Evolutionary conservation across 352 stramenopile genomes (phyloP).

Genomic region (Pythium vanterpoolii): DNA sequence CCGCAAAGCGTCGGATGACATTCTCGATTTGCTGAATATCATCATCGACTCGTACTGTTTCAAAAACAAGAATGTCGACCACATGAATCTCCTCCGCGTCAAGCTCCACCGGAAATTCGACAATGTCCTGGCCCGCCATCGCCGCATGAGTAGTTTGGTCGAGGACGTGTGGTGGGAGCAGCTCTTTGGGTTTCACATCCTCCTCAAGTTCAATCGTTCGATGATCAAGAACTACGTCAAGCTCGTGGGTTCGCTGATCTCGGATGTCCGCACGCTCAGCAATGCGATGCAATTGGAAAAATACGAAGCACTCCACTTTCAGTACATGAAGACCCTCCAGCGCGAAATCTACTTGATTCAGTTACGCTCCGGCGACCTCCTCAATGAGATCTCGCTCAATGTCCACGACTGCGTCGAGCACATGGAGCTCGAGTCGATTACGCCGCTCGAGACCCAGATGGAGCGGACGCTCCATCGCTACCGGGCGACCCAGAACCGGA

Average conservation of each 20-base stretch:
- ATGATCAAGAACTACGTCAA: slow-evolving; percentile 65
- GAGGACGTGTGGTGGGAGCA: slow-evolving; percentile 85
- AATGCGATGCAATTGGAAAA: slow-evolving; percentile 79
- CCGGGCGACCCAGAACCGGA: slow-evolving; percentile 50
- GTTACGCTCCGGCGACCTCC: slow-evolving; percentile 51
- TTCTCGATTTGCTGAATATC: slow-evolving; percentile 72
- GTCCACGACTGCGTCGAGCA: slow-evolving; percentile 50
- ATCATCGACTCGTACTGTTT: slow-evolving; percentile 83
- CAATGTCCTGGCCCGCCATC: slow-evolving; percentile 37
- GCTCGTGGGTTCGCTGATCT: slow-evolving; percentile 60
- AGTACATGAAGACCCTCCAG: slow-evolving; percentile 77
- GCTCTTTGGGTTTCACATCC: slow-evolving; percentile 58
- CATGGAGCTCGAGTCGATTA: slow-evolving; percentile 45
- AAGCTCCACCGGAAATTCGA: slow-evolving; percentile 78
- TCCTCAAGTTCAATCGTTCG: slow-evolving; percentile 71
- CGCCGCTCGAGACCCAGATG: slow-evolving; percentile 59
- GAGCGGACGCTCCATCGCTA: slow-evolving; percentile 63
- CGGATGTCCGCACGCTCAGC: slow-evolving; percentile 64
- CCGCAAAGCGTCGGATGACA: slow-evolving; percentile 47
- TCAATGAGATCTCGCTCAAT: slow-evolving; percentile 66
- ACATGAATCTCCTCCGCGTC: slow-evolving; percentile 78
- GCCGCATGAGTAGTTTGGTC: slow-evolving; percentile 55
- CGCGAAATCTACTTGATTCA: slow-evolving; percentile 82
- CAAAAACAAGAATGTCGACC: slow-evolving; percentile 56
- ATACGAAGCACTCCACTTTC: slow-evolving; percentile 67